phyloP scores from a whole-genome alignment of 2,329 filamentous ascomycete genomes.

The Penicillium crustosum region DNA sequence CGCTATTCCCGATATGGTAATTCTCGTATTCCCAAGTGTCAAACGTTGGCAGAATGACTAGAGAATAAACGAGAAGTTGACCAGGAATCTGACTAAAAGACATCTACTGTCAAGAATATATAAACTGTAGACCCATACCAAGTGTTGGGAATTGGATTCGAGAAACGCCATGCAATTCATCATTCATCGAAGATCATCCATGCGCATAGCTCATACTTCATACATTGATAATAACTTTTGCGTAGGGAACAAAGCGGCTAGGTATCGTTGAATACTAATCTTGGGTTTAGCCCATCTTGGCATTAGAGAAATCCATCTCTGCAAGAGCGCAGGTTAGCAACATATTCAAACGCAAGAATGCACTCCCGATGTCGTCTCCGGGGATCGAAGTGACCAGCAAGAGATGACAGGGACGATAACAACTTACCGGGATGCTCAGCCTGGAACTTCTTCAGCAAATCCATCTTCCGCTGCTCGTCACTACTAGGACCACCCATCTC shows the following conservation, averaged over 20 bases:
- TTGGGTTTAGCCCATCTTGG: conserved; percentile 54
- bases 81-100: background rate
- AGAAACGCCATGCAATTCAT: conserved; percentile 15
- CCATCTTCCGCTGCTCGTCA: conserved; percentile 92
- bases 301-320: conserved; percentile 69
- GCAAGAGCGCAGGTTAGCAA: conserved; percentile 7
- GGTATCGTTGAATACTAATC: background rate
- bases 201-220: conserved; percentile 25
- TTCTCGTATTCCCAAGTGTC: conserved; percentile 19
- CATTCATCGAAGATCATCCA: conserved; percentile 16
- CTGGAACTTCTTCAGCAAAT: conserved; percentile 93
- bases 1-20: conserved; percentile 22
- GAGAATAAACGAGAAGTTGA: background rate
- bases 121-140: background rate
- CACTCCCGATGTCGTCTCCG: background rate
- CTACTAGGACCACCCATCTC: conserved; percentile 84
- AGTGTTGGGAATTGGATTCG: background rate
- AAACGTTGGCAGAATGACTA: background rate
- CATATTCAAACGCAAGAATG: background rate
- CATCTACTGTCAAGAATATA: background rate
- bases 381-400: background rate
- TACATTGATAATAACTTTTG: conserved; percentile 17
- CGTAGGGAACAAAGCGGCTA: background rate
- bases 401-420: background rate
- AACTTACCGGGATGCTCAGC: conserved; percentile 61